phyloP scores from a whole-genome alignment of 192 early-diverging fungal species.

The Phlyctochytrium arcticum region DNA sequence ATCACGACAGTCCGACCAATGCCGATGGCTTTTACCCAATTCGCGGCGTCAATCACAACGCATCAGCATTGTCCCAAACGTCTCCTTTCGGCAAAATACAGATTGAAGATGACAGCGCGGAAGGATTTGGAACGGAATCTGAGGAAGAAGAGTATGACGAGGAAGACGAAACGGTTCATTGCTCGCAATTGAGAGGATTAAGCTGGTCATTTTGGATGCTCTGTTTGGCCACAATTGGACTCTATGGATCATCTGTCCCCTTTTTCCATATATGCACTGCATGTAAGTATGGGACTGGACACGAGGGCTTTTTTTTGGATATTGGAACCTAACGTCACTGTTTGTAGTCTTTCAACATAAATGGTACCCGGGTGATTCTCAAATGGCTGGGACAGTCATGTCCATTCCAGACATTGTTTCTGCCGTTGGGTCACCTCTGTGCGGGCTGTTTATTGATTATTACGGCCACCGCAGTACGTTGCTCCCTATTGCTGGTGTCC shows the following conservation, averaged over 20 bases:
- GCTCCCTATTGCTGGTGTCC: slow-evolving; percentile 19
- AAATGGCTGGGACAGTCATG: slow-evolving; percentile 55
- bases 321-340: neutral
- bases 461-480: slow-evolving; percentile 47
- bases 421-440: slow-evolving; percentile 52
- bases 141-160: slow-evolving; percentile 38
- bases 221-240: slow-evolving; percentile 42
- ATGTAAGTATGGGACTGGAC: slow-evolving; percentile 38
- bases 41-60: neutral
- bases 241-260: slow-evolving; percentile 54
- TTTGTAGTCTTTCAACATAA: slow-evolving; percentile 56
- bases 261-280: slow-evolving; percentile 61
- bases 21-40: neutral
- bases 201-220: slow-evolving; percentile 46
- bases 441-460: slow-evolving; percentile 51
- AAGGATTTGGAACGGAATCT: neutral
- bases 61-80: neutral
- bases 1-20: neutral
- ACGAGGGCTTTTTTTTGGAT: neutral
- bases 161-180: slow-evolving; percentile 42
- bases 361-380: slow-evolving; percentile 50
- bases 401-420: slow-evolving; percentile 63
- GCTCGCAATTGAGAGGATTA: slow-evolving; percentile 29
- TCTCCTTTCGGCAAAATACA: neutral
- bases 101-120: neutral